Base-by-base conservation (phyloP, 108 stramenopile species). In the Fistulifera solaris region DNA sequence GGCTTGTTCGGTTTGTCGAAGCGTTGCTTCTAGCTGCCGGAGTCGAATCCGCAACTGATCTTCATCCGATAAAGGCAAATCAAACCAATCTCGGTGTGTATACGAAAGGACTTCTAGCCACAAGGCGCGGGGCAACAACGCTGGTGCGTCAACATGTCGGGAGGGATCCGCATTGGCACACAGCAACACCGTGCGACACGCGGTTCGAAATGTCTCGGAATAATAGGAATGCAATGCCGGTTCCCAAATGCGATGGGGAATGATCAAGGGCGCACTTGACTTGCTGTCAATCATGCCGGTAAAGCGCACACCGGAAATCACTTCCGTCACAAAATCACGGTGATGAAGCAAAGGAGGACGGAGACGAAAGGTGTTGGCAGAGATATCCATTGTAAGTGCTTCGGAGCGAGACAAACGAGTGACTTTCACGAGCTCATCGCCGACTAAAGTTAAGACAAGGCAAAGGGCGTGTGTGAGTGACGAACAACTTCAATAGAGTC, bases 91-190 rank as follows among this genome's bases (percentile, higher is more conserved):
- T 13, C 80, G 71, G 52, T 85, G 80, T 23, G 83, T 87, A 48
- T 67, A 91, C 1, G 89, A 87, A 39, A 91, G 35, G 21, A 91
- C 81, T 60, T 86, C 89, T 40, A 81, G 54, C 89, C 89, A 91
- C 46, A 91, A 27, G 0, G 72, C 72, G 39, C 60, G 66, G 10
- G 89, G 89, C 40, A 91, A 48, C n/a, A 72, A 65, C 22, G 54
- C 41, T 24, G 38, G 38, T 21, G 39, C n/a, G 12, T 48, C 52
- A 25, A 62, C 53, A 19, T 73, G 77, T 49, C 87, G 83, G 1
- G 57, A 54, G 3, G 58, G 46, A 22, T 60, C 27, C 28, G 85
- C 78, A 64, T 78, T 71, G 12, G 89, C 76, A 51, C 85, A 87
- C 55, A 91, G 63, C 35, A 91, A 52, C 40, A 91, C 17, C 31